phyloP scores from a whole-genome alignment of 148 eudicot species.

The Gaultheria prostrata region DNA sequence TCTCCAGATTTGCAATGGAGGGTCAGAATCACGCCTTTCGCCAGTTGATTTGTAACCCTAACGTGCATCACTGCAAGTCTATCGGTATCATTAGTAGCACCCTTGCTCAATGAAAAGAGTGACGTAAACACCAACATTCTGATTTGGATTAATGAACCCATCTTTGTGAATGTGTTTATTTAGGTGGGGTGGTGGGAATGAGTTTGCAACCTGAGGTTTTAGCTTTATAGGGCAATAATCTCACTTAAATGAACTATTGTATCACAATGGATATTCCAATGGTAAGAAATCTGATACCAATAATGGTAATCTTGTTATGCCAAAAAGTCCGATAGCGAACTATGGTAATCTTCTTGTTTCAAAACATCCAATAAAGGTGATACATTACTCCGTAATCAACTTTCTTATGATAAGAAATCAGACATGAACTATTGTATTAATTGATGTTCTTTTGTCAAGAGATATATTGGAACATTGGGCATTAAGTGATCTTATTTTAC shows the following conservation, averaged over 20 bases:
- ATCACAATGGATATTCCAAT: neutral
- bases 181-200: neutral
- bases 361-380: neutral
- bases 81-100: neutral
- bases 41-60: neutral
- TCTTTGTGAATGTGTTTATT: neutral
- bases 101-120: neutral
- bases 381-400: too few relatives aligned
- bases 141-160: neutral
- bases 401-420: neutral
- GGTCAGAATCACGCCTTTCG: neutral
- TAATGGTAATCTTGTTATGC: neutral
- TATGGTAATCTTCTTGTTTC: neutral
- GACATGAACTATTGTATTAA: too few relatives aligned
- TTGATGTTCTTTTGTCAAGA: neutral
- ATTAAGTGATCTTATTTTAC: neutral
- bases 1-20: constrained; percentile 12
- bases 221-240: neutral
- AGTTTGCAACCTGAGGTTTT: neutral
- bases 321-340: neutral
- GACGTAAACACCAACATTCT: neutral
- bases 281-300: neutral
- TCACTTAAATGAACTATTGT: neutral
- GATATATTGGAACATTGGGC: neutral
- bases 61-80: neutral